Evolutionary conservation across 2,329 filamentous ascomycete species (phyloP).

Genomic region (Penicillium sp.): DNA sequence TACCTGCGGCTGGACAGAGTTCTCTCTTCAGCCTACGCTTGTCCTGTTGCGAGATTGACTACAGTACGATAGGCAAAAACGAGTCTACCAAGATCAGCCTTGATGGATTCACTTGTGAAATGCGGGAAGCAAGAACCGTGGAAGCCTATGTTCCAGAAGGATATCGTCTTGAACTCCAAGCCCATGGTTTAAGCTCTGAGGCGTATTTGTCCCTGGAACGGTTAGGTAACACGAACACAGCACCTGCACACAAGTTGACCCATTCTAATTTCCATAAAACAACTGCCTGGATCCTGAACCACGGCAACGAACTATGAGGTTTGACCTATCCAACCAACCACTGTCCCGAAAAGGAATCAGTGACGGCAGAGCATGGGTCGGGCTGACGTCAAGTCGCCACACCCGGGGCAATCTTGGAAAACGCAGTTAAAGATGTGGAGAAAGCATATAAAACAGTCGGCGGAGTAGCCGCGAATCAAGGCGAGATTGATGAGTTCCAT

Average conservation of each 20-base stretch:
- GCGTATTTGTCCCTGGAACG: background rate
- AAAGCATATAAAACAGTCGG: background rate
- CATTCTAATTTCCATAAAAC: background rate
- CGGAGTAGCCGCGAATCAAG: background rate
- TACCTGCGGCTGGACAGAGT: background rate
- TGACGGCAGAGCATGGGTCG: background rate
- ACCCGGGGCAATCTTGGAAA: constrained; percentile 2
- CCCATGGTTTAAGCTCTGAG: background rate
- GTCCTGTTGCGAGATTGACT: background rate
- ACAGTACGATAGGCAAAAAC: background rate
- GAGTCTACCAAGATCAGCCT: background rate
- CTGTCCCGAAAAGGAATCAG: background rate
- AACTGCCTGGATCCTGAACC: background rate
- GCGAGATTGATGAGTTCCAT: background rate
- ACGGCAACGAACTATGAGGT: background rate
- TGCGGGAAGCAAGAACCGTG: background rate
- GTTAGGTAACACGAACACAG: background rate
- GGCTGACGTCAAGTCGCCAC: constrained; percentile 28
- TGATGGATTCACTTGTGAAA: no score
- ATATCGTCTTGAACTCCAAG: background rate
- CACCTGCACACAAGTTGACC: background rate
- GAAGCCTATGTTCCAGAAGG: background rate
- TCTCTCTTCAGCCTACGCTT: background rate
- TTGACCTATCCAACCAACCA: background rate
- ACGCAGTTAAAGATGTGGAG: constrained; percentile 7